These are phyloP conservation scores for Trypanosoma cruzi DNA, from an alignment of 208 protist species.

Conservation along the genomic window DNA sequence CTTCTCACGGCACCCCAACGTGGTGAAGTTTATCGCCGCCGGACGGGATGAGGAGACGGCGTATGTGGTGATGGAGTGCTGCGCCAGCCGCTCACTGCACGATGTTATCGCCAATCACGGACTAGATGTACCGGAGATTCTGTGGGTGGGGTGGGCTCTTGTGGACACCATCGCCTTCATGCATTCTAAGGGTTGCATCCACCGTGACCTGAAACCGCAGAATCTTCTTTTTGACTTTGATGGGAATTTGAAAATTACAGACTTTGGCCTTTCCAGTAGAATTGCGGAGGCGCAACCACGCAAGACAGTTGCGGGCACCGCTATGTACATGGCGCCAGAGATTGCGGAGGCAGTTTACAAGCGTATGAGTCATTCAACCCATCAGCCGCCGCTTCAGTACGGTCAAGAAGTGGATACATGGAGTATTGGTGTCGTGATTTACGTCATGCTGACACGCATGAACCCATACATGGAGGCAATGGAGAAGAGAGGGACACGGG, in stretches of 20 bases:
- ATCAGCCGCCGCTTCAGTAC: conserved; percentile 61
- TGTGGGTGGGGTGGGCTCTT: conserved; percentile 87
- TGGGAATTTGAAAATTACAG: conserved; percentile 92
- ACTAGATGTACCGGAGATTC: conserved; percentile 71
- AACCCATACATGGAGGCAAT: conserved; percentile 85
- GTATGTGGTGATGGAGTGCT: conserved; percentile 91
- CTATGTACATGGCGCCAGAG: conserved; percentile 93
- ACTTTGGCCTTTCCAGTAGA: conserved; percentile 89
- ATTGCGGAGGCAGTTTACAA: conserved; percentile 88
- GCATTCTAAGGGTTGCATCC: conserved; percentile 88
- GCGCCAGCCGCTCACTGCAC: conserved; percentile 70
- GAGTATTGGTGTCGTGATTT: conserved; percentile 90
- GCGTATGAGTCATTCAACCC: conserved; percentile 59
- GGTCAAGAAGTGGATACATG: conserved; percentile 89
- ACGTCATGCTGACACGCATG: conserved; percentile 84
- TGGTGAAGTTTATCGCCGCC: conserved; percentile 81
- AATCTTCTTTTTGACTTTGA: conserved; percentile 92
- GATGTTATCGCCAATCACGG: conserved; percentile 68
- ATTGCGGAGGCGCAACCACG: conserved; percentile 77
- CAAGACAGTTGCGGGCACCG: conserved; percentile 89
- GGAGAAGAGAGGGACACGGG: conserved; percentile 44
- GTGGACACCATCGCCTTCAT: conserved; percentile 85
- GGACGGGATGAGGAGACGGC: conserved; percentile 69
- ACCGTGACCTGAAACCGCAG: conserved; percentile 91
- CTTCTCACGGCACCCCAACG: conserved; percentile 88